Conservation (phyloP, 2,329 filamentous ascomycete genomes). For the Botrytis aclada region DNA sequence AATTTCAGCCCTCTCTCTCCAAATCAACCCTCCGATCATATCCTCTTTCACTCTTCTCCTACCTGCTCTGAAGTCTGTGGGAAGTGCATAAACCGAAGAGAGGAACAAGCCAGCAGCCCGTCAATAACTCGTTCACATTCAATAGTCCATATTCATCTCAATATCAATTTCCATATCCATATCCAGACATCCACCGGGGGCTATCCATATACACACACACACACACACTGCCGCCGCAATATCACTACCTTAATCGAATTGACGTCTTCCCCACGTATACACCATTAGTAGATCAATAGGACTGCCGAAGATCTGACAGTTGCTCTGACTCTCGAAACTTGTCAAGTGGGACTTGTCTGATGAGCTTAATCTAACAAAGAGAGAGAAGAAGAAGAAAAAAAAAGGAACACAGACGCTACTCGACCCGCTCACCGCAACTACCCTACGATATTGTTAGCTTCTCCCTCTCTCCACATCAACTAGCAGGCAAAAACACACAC, state of each 20-base stretch:
- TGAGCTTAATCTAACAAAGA: slow-evolving; percentile 31
- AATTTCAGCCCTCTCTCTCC: background rate
- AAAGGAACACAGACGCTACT: background rate
- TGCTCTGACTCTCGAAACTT: slow-evolving; percentile 19
- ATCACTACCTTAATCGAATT: slow-evolving; percentile 17
- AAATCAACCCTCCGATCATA: slow-evolving; percentile 1
- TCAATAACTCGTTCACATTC: background rate
- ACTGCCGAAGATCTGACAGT: slow-evolving; percentile 32
- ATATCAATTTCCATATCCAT: background rate
- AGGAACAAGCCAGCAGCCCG: background rate
- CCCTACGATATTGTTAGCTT: background rate
- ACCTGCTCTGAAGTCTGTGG: background rate
- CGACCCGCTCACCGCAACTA: slow-evolving; percentile 18
- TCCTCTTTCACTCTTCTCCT: slow-evolving; percentile 3
- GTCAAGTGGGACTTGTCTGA: slow-evolving; percentile 27
- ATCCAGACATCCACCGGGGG: background rate
- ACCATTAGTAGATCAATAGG: slow-evolving; percentile 23
- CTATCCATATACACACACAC: background rate
- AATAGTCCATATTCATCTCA: background rate
- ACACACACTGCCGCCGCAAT: background rate
- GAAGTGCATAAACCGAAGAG: background rate
- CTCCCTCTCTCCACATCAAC: slow-evolving; percentile 17
- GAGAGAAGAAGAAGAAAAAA: background rate
- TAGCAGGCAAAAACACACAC: background rate
- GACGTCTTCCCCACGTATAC: slow-evolving; percentile 20